Evolutionary conservation across 2,329 filamentous ascomycete genomes (phyloP).

Genomic region (Aspergillus fumigatus): DNA sequence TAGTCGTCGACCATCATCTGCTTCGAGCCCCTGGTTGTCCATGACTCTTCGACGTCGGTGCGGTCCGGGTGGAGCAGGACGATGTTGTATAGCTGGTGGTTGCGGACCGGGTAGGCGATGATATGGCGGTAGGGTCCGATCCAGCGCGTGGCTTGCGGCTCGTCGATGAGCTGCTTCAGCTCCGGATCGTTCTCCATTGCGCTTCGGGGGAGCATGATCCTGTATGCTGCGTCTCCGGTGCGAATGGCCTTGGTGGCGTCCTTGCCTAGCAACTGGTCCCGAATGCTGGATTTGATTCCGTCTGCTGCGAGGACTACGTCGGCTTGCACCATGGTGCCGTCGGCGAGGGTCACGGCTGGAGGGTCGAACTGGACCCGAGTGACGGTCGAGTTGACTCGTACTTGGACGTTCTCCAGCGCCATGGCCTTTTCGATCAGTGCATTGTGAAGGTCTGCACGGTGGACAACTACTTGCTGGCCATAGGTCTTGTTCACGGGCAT

Average conservation of each 20-base stretch:
- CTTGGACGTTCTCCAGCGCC: conserved; percentile 25
- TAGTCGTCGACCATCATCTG: conserved; percentile 58
- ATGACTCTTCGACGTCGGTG: conserved; percentile 58
- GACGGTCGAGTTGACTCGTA: conserved; percentile 27
- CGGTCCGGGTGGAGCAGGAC: conserved; percentile 59
- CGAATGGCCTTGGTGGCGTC: conserved; percentile 20
- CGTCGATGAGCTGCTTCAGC: conserved; percentile 62
- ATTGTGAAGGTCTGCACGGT: conserved; percentile 35
- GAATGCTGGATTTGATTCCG: conserved; percentile 49
- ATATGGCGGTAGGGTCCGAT: conserved; percentile 71
- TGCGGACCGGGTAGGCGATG: conserved; percentile 70
- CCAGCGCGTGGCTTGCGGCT: conserved; percentile 67
- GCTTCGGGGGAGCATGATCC: conserved; percentile 68
- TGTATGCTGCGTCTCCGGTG: conserved; percentile 72
- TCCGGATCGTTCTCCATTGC: conserved; percentile 65
- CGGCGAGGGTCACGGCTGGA: conserved; percentile 24
- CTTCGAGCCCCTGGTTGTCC: conserved; percentile 61
- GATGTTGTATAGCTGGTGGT: conserved; percentile 62
- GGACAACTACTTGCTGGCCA: conserved; percentile 32
- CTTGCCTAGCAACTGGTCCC: conserved; percentile 37
- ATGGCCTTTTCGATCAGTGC: conserved; percentile 26
- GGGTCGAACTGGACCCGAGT: conserved; percentile 24
- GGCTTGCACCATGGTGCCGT: conserved; percentile 27
- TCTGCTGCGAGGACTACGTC: conserved; percentile 52
- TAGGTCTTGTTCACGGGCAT: conserved; percentile 34